Evolutionary conservation across 1,284 basidiomycete genomes (phyloP).

Genomic region (Thelephora terrestris): DNA sequence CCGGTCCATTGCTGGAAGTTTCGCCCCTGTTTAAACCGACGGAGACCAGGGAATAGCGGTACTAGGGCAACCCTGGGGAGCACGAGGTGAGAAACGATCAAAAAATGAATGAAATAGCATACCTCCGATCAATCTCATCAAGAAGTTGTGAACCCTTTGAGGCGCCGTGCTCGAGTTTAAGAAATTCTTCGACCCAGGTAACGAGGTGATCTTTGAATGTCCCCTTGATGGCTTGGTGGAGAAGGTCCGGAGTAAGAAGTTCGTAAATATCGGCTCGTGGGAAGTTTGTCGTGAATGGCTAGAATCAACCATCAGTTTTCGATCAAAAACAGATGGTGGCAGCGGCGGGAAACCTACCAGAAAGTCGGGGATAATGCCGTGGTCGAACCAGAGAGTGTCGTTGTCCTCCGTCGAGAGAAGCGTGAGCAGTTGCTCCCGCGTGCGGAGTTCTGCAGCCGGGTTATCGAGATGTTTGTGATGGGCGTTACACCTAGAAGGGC

Average conservation of each 20-base stretch:
- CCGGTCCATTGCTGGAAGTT: constrained; percentile 15
- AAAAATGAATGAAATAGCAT: background rate
- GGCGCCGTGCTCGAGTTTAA: background rate
- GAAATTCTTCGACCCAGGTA: constrained; percentile 11
- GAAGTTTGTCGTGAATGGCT: no score
- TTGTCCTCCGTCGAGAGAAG: constrained; percentile 4
- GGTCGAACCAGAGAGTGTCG: constrained; percentile 10
- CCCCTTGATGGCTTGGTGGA: no score
- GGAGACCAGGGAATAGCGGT: no score
- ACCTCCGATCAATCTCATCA: constrained; percentile 13
- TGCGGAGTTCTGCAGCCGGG: background rate
- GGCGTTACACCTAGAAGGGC: no score
- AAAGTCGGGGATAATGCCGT: constrained; percentile 14
- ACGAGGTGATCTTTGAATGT: no score
- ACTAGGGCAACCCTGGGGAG: constrained; percentile 9
- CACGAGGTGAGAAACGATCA: background rate
- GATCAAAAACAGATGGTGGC: no score
- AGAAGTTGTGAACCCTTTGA: constrained; percentile 7
- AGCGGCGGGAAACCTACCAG: constrained; percentile 9
- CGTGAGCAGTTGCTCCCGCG: constrained; percentile 6
- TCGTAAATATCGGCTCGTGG: no score
- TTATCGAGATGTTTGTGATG: constrained; percentile 11
- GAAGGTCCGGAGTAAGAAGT: no score
- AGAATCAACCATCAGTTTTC: no score
- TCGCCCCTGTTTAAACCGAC: no score